phyloP scores from a whole-genome alignment of 352 stramenopile genomes.

The Aphanomyces invadans region DNA sequence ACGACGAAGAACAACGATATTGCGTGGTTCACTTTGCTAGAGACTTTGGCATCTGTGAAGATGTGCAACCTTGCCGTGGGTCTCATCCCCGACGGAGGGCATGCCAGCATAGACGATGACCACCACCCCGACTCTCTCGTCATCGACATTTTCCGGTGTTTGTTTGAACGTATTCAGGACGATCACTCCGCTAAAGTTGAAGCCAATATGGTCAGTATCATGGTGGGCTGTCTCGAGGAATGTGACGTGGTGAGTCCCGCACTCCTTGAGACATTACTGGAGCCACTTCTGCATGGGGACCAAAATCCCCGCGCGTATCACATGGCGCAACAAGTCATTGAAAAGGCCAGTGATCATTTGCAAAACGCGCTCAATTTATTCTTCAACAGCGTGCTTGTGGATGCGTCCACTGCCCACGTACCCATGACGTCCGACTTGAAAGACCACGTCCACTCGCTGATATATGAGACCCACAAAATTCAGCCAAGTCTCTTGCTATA shows the following conservation, averaged over 20 bases:
- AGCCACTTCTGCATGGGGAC: slow-evolving; percentile 48
- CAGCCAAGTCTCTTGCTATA: slow-evolving; percentile 62
- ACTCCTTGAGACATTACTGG: slow-evolving; percentile 21
- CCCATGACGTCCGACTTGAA: slow-evolving; percentile 47
- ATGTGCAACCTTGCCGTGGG: slow-evolving; percentile 48
- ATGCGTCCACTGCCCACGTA: slow-evolving; percentile 28
- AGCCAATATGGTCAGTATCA: slow-evolving; percentile 64
- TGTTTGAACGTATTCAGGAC: slow-evolving; percentile 58
- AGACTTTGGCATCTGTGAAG: slow-evolving; percentile 55
- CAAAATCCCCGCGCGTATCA: slow-evolving; percentile 33
- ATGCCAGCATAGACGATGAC: slow-evolving; percentile 5
- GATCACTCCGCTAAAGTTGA: slow-evolving; percentile 65
- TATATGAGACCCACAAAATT: slow-evolving; percentile 80
- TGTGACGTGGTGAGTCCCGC: slow-evolving; percentile 43
- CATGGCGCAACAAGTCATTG: slow-evolving; percentile 68
- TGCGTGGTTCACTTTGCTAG: slow-evolving; percentile 35
- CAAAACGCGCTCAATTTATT: slow-evolving; percentile 63
- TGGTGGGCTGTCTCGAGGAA: slow-evolving; percentile 67
- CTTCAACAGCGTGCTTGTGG: slow-evolving; percentile 75
- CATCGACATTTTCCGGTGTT: slow-evolving; percentile 56
- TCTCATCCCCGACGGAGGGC: slow-evolving; percentile 26
- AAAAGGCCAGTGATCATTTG: slow-evolving; percentile 53
- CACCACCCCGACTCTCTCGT: slow-evolving; percentile 28
- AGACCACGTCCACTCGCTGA: slow-evolving; percentile 75
- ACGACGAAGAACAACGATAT: slow-evolving; percentile 22